Evolutionary conservation across 2,329 filamentous ascomycete genomes (phyloP).

Genomic region (Verticillium longisporum): DNA sequence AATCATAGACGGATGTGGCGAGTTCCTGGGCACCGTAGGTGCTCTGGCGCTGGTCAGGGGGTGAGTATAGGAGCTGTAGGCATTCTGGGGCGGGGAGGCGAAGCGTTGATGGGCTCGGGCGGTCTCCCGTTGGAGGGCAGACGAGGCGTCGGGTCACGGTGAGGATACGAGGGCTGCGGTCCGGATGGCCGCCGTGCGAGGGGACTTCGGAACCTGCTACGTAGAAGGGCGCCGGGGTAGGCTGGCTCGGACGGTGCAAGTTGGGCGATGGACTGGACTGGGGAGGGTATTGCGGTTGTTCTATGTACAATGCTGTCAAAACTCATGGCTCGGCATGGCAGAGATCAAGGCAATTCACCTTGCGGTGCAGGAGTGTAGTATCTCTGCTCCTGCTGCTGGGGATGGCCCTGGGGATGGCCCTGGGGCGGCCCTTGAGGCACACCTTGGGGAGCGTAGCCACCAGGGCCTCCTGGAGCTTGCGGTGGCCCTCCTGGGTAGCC

Average conservation of each 20-base stretch:
- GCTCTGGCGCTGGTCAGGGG: constrained; percentile 51
- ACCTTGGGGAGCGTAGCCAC: constrained; percentile 33
- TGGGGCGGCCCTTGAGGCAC: constrained; percentile 24
- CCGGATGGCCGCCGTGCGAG: constrained; percentile 22
- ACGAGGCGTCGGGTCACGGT: constrained; percentile 43
- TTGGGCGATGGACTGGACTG: constrained; percentile 42
- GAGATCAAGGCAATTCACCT: constrained; percentile 25
- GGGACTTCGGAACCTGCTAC: constrained; percentile 52
- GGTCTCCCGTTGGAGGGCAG: constrained; percentile 39
- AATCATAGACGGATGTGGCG: constrained; percentile 71
- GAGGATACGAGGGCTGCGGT: constrained; percentile 42
- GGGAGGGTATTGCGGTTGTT: constrained; percentile 39
- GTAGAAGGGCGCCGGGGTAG: constrained; percentile 57
- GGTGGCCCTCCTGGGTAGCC: constrained; percentile 28
- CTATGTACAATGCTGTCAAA: constrained; percentile 22
- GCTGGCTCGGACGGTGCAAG: constrained; percentile 45
- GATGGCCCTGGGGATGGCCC: constrained; percentile 3
- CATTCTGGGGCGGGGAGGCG: constrained; percentile 41
- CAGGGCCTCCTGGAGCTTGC: constrained; percentile 16
- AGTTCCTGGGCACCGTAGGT: constrained; percentile 72
- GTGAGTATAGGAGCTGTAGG: constrained; percentile 43
- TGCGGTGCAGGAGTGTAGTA: constrained; percentile 60
- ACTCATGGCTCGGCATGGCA: not conserved
- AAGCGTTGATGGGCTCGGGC: constrained; percentile 43
- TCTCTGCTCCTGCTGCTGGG: constrained; percentile 31